Evolutionary conservation across 2,329 filamentous ascomycete genomes (phyloP).

Genomic region (Cladophialophora chaetospira): DNA sequence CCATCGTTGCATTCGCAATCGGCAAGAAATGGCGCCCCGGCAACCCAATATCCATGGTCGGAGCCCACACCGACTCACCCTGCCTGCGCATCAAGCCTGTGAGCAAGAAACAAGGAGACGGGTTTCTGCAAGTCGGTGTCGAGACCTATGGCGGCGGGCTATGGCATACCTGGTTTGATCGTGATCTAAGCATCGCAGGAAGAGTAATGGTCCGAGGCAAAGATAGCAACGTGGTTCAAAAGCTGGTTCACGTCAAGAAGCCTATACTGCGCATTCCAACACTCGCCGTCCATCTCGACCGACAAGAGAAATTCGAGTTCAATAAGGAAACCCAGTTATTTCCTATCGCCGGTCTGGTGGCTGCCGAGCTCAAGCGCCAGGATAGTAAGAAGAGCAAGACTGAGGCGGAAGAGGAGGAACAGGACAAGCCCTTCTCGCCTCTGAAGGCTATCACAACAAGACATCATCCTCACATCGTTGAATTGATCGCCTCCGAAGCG

Average conservation of each 20-base stretch:
- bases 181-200: slow-evolving; percentile 87
- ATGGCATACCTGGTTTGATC: slow-evolving; percentile 98
- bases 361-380: slow-evolving; percentile 82
- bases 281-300: slow-evolving; percentile 89
- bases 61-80: slow-evolving; percentile 93
- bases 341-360: slow-evolving; percentile 84
- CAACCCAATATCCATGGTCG: slow-evolving; percentile 88
- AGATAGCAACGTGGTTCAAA: slow-evolving; percentile 75
- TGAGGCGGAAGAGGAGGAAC: slow-evolving; percentile 47
- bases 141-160: slow-evolving; percentile 96
- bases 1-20: slow-evolving; percentile 89
- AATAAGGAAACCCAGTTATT: slow-evolving; percentile 98
- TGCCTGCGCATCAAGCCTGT: slow-evolving; percentile 91
- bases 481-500: slow-evolving; percentile 79
- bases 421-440: slow-evolving; percentile 63
- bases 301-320: slow-evolving; percentile 81
- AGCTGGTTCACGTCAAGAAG: slow-evolving; percentile 84
- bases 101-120: slow-evolving; percentile 81
- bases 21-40: slow-evolving; percentile 89
- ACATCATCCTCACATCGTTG: slow-evolving; percentile 84
- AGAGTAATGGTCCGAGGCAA: slow-evolving; percentile 77
- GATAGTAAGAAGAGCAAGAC: slow-evolving; percentile 40
- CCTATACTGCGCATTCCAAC: slow-evolving; percentile 92
- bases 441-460: slow-evolving; percentile 76
- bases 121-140: slow-evolving; percentile 91